Base-by-base conservation (phyloP, 139 green algal genomes). In the Volvox reticuliferus region DNA sequence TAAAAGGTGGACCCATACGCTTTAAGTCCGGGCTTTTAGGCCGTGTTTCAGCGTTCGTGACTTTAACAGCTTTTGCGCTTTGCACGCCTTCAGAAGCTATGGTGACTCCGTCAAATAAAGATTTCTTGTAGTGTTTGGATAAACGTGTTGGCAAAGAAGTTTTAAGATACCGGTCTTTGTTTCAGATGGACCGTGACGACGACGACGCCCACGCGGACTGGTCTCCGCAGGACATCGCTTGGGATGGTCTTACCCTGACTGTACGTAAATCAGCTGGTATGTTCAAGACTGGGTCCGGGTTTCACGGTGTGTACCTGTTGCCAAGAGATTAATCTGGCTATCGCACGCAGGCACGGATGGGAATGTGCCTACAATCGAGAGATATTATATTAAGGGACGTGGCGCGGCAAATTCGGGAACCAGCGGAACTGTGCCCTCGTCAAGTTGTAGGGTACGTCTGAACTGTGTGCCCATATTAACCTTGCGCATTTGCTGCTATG, bases 321-420 rank as follows among this genome's bases (percentile, higher is more conserved):
- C 44, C 44, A 9, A 55, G 9, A 55, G 65, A 12, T 69, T 69
- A 30, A 26, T 28, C 12, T 73, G 6, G 21, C 65, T 73, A 3
- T 16, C 65, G 65, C 65, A 30, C 33, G 30, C 62, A 87, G 80
- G 80, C 44, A 61, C 35, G 2, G 80, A 86, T 26, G 14, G 16
- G 37, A 33, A 19, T 21, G 32, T 87, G 30, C 83, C 83, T 1
- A 36, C 65, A 5, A 89, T 89, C 21, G 68, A 89, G 1, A 89
- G 50, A 18, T 89, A 89, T 26, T 89, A 89, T 16, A 71, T 89
- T 36, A 89, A 89, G 44, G 85, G 85, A 16, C 85, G 85, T 35
- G 85, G 85, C 16, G 69, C 37, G 1, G 19, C 63, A 0, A 65
- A 26, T 21, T 65, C 82, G 35, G 65, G 82, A 35, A 30, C 20